Conservation (phyloP, 768 basidiomycete genomes). For the Clitopilus hobsonii region DNA sequence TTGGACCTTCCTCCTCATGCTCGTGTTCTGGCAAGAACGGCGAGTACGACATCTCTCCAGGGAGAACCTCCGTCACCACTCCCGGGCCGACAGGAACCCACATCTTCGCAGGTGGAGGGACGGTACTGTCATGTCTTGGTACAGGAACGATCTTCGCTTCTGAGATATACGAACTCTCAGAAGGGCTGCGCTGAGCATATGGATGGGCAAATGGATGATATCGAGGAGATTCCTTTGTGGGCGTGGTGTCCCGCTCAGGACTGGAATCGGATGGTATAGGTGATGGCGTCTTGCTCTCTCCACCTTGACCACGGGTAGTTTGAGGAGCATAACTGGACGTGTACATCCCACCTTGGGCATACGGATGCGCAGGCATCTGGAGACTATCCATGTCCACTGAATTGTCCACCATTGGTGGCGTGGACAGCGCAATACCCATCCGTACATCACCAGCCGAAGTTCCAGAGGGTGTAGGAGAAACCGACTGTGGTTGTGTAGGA, state of each 20-base stretch:
- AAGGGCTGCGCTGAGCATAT: slow-evolving; percentile 29
- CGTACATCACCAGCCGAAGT: slow-evolving; percentile 17
- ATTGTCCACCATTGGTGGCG: slow-evolving; percentile 23
- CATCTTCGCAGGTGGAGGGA: slow-evolving; percentile 42
- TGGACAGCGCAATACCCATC: slow-evolving; percentile 31
- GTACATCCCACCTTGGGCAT: slow-evolving; percentile 39
- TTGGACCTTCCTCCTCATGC: slow-evolving; percentile 6
- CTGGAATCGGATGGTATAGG: slow-evolving; percentile 15
- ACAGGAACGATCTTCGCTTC: slow-evolving; percentile 27
- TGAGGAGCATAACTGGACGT: slow-evolving; percentile 14
- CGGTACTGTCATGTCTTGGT: slow-evolving; percentile 28
- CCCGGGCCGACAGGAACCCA: slow-evolving; percentile 47
- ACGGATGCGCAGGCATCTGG: slow-evolving; percentile 40
- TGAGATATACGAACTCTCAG: slow-evolving; percentile 29
- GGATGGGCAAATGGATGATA: slow-evolving; percentile 27
- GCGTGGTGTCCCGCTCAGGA: background rate
- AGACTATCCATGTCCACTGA: slow-evolving; percentile 23
- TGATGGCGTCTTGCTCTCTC: slow-evolving; percentile 29
- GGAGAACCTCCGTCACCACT: slow-evolving; percentile 38
- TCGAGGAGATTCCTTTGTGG: background rate
- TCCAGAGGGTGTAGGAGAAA: slow-evolving; percentile 19
- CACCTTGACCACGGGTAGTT: slow-evolving; percentile 8
- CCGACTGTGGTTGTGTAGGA: background rate
- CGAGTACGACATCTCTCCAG: slow-evolving; percentile 43
- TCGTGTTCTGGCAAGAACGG: slow-evolving; percentile 31